Percentiles rank a stretch among this genome's conserved stretches.
Conservation (phyloP, 441 rosid genomes). For the Populus hybrid region DNA sequence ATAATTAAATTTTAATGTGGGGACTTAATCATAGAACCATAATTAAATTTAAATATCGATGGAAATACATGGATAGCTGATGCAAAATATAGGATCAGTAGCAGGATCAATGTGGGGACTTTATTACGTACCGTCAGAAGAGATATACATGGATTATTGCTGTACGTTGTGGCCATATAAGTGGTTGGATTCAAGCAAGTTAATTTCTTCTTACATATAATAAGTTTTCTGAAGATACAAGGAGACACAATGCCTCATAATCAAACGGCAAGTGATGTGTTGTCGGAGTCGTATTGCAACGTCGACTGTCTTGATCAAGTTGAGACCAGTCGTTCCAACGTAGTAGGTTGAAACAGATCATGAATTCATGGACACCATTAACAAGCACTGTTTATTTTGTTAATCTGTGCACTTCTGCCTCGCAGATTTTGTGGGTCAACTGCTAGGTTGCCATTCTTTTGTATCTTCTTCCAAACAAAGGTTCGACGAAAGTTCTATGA, state of each 20-base stretch:
- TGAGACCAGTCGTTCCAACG: neutral
- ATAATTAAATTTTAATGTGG: too few species aligned
- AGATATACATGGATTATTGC: too few species aligned
- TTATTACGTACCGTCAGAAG: too few species aligned
- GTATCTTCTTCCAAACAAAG: neutral
- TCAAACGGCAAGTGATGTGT: neutral
- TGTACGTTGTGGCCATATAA: neutral
- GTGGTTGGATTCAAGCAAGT: neutral
- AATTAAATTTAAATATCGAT: too few species aligned
- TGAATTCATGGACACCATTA: neutral
- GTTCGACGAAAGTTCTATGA: neutral
- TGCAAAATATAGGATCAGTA: too few species aligned
- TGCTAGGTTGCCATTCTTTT: neutral
- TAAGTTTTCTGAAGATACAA: neutral
- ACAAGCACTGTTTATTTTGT: neutral
- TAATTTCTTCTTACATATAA: neutral
- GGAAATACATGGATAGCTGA: too few species aligned
- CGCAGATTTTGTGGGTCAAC: conserved; percentile 2
- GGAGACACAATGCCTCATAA: neutral
- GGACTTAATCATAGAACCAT: too few species aligned
- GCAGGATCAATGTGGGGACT: too few species aligned
- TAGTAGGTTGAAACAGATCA: neutral
- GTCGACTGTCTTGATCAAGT: neutral
- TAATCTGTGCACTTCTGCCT: neutral
- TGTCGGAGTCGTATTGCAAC: neutral